phyloP scores from a whole-genome alignment of 108 stramenopile genomes.

The Nitzschia putrida region DNA sequence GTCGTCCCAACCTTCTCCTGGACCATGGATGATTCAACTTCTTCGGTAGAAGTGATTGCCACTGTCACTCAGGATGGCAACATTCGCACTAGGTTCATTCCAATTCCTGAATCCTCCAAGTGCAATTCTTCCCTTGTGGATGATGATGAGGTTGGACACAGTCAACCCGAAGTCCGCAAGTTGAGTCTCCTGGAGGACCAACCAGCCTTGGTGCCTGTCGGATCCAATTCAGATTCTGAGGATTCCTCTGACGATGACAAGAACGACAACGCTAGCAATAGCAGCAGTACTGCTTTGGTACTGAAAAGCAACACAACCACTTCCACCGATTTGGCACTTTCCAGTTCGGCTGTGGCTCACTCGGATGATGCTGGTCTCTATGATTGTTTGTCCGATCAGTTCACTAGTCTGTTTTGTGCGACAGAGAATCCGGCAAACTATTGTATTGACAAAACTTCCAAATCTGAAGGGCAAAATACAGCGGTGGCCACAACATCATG shows the following conservation, averaged over 20 bases:
- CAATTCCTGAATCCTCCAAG: conserved; percentile 2
- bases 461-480: neutral
- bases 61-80: conserved; percentile 9
- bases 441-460: neutral
- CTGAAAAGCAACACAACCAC: neutral
- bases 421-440: conserved; percentile 6
- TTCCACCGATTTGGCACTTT: neutral
- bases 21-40: neutral
- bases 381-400: conserved; percentile 26
- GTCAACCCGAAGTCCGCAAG: neutral
- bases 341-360: neutral
- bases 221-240: conserved; percentile 7
- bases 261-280: neutral
- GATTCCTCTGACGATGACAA: neutral
- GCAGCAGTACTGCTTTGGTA: neutral
- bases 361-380: conserved; percentile 11
- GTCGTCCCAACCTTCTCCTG: neutral
- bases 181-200: neutral
- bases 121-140: conserved; percentile 5
- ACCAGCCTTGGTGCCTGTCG: conserved; percentile 1
- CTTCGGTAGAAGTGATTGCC: conserved; percentile 14
- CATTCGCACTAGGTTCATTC: conserved; percentile 4
- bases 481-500: conserved; percentile 3
- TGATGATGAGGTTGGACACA: neutral
- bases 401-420: conserved; percentile 25